phyloP scores from a whole-genome alignment of 2,329 filamentous ascomycete genomes.

The Trichophyton benhamiae region DNA sequence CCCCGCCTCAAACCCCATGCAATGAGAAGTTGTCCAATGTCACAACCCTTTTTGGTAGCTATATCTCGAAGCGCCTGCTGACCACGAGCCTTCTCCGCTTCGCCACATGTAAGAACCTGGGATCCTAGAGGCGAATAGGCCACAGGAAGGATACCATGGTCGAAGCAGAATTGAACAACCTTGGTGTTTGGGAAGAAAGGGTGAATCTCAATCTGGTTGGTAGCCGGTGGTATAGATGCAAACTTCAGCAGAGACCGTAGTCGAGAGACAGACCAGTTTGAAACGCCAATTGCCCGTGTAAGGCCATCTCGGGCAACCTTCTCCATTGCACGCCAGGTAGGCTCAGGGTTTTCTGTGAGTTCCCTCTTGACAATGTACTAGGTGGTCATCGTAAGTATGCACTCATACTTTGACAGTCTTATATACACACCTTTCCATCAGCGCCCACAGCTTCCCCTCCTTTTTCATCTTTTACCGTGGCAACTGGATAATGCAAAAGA shows the following conservation, averaged over 20 bases:
- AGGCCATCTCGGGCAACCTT: slow-evolving; percentile 47
- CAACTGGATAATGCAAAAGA: slow-evolving; percentile 42
- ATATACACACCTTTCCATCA: slow-evolving; percentile 3
- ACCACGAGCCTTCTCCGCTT: background rate
- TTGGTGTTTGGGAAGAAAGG: slow-evolving; percentile 37
- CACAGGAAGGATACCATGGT: slow-evolving; percentile 29
- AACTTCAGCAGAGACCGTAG: slow-evolving; percentile 36
- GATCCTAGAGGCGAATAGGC: slow-evolving; percentile 32
- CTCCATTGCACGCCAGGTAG: slow-evolving; percentile 57
- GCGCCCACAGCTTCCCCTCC: slow-evolving; percentile 1
- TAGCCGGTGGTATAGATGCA: slow-evolving; percentile 32
- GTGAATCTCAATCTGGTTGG: slow-evolving; percentile 38
- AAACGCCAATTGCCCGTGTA: slow-evolving; percentile 61
- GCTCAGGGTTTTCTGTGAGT: slow-evolving; percentile 50
- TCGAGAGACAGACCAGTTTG: slow-evolving; percentile 53
- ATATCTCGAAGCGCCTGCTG: background rate
- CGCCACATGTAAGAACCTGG: background rate
- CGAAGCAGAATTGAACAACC: slow-evolving; percentile 32
- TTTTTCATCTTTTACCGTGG: slow-evolving; percentile 18
- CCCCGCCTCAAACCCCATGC: slow-evolving; percentile 4
- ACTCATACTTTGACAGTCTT: slow-evolving; percentile 8
- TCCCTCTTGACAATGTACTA: slow-evolving; percentile 50
- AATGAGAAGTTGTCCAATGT: background rate
- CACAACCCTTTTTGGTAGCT: background rate
- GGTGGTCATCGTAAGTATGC: slow-evolving; percentile 5